Conservation (phyloP, 2,329 filamentous ascomycete species). For the Fusarium cyanostomum region DNA sequence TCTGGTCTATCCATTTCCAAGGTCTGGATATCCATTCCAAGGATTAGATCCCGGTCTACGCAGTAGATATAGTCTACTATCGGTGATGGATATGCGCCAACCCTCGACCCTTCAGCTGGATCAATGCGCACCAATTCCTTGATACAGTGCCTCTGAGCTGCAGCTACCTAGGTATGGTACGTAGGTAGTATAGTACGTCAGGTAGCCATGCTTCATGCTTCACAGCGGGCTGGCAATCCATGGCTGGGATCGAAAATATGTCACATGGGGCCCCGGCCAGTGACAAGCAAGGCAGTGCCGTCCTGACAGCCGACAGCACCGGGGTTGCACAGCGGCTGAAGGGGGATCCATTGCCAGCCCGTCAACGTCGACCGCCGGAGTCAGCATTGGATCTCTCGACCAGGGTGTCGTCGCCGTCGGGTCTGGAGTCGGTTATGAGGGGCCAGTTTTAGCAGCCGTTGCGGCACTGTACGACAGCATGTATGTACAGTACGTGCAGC, state of each 20-base stretch:
- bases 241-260: slow-evolving; percentile 20
- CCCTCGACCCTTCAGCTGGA: slow-evolving; percentile 35
- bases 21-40: slow-evolving; percentile 20
- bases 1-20: no score
- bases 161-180: slow-evolving; percentile 7
- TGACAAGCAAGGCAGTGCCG: slow-evolving; percentile 17
- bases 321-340: slow-evolving; percentile 28
- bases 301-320: slow-evolving; percentile 28
- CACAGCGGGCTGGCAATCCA: not conserved
- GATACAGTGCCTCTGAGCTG: slow-evolving; percentile 26
- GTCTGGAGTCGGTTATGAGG: slow-evolving; percentile 12
- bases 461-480: slow-evolving; percentile 19
- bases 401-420: slow-evolving; percentile 20
- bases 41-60: slow-evolving; percentile 18
- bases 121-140: slow-evolving; percentile 31
- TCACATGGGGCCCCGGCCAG: slow-evolving; percentile 27
- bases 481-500: slow-evolving; percentile 20
- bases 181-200: not conserved
- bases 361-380: slow-evolving; percentile 21
- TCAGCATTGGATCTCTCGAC: not conserved
- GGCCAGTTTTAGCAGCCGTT: slow-evolving; percentile 1
- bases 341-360: not conserved
- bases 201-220: slow-evolving; percentile 1
- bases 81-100: slow-evolving; percentile 13
- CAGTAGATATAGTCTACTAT: not conserved